Evolutionary conservation across 768 basidiomycete genomes (phyloP).

Genomic region (Mycena olivaceomarginata): DNA sequence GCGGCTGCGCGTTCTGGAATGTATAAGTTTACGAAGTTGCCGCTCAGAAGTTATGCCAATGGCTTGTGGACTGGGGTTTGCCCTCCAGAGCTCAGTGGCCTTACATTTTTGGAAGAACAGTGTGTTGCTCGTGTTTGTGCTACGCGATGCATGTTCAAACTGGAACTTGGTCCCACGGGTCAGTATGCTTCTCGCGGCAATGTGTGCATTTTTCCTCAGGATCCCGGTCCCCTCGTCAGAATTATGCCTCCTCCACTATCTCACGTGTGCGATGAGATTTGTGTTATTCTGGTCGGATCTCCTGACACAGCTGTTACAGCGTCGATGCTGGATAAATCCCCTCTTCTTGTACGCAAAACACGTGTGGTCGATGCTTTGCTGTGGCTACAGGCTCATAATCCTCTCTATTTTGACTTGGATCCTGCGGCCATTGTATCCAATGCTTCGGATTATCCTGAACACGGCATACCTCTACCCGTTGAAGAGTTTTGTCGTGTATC

Average conservation of each 20-base stretch:
- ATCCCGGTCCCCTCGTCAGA: neutral
- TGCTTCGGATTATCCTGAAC: neutral
- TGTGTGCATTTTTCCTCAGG: neutral
- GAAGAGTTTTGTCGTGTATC: neutral
- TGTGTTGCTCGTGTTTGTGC: neutral
- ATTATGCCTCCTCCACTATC: neutral
- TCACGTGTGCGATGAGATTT: neutral
- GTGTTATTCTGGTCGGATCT: neutral
- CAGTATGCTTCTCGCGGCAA: neutral
- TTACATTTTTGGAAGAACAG: neutral
- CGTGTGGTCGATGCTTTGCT: neutral
- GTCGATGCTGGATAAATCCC: neutral
- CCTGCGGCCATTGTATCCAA: neutral
- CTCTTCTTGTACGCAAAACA: neutral
- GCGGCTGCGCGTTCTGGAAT: too few relatives aligned
- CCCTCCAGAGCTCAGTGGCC: neutral
- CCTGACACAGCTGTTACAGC: neutral
- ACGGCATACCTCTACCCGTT: neutral
- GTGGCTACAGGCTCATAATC: neutral
- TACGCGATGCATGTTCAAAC: neutral
- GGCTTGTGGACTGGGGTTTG: neutral
- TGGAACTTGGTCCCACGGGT: neutral
- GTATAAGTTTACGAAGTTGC: neutral
- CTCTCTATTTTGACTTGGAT: neutral
- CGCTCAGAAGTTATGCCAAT: neutral